Percentiles rank a stretch among this genome's conserved stretches.
These are phyloP conservation scores for Linnemannia schmuckeri DNA, from an alignment of 192 early-diverging fungal genomes.

Conservation along the genomic window DNA sequence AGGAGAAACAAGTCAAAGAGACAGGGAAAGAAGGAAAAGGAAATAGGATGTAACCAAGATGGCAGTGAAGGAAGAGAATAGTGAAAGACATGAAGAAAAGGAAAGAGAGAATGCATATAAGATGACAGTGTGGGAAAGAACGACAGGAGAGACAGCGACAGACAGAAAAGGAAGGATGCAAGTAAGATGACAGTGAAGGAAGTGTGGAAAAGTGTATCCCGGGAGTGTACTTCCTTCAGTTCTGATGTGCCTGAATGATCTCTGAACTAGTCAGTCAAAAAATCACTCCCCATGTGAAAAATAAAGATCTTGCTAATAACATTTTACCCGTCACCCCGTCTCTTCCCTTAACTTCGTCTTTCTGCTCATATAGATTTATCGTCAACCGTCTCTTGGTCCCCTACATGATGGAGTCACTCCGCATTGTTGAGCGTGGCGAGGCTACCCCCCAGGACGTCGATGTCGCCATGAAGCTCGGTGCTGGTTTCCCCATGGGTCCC, in stretches of 20 bases:
- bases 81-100: not conserved
- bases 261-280: not conserved
- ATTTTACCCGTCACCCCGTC: not conserved
- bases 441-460: constrained; percentile 90
- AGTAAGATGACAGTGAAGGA: not conserved
- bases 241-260: constrained; percentile 4
- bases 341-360: not conserved
- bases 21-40: not conserved
- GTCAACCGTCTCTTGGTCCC: constrained; percentile 97
- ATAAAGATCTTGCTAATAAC: constrained; percentile 11
- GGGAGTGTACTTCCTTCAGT: not conserved
- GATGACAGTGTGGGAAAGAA: too few species aligned
- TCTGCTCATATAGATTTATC: constrained; percentile 73
- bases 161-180: too few species aligned
- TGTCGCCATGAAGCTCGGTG: constrained; percentile 97
- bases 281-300: constrained; percentile 27
- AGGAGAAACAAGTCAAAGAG: not conserved
- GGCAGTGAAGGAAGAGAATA: not conserved
- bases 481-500: constrained; percentile 97
- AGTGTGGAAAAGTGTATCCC: not conserved
- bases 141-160: too few species aligned
- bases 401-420: constrained; percentile 96
- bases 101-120: not conserved
- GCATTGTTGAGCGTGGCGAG: constrained; percentile 91
- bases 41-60: not conserved